phyloP scores from a whole-genome alignment of 202 grass and related monocot genomes.

The Carex sylvatica region DNA sequence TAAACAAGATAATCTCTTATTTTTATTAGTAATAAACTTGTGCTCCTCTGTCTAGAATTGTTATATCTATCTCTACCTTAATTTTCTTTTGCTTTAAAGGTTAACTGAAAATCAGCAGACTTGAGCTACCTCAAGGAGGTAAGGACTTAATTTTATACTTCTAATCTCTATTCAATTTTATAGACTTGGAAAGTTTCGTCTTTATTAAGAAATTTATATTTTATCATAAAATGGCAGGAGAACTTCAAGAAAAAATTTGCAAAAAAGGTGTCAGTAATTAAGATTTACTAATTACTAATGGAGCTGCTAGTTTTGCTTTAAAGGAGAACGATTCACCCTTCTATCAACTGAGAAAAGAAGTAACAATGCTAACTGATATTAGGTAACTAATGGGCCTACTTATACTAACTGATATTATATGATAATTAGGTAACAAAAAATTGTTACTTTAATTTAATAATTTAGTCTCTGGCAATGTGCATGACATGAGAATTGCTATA shows the following conservation, averaged over 20 bases:
- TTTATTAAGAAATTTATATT: neutral
- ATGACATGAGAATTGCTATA: neutral
- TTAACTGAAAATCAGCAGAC: no score
- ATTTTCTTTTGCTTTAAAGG: no score
- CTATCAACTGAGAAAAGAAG: constrained; percentile 83
- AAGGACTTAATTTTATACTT: constrained; percentile 34
- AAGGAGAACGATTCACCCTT: constrained; percentile 65
- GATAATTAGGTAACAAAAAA: neutral
- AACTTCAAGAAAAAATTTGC: constrained; percentile 64
- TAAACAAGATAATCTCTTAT: no score
- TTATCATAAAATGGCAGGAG: constrained; percentile 38
- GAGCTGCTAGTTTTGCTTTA: constrained; percentile 42
- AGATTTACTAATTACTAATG: no score
- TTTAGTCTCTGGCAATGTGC: neutral
- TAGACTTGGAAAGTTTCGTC: constrained; percentile 21
- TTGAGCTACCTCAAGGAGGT: no score
- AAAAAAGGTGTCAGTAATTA: constrained; percentile 62
- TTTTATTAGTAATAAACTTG: no score
- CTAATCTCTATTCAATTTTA: constrained; percentile 18
- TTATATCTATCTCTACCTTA: no score
- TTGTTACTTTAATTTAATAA: neutral
- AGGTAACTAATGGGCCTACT: no score
- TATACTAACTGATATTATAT: neutral
- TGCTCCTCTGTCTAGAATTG: no score
- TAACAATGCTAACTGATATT: constrained; percentile 61